Percentiles rank a stretch among this genome's conserved stretches.
phyloP scores from a whole-genome alignment of 2,329 filamentous ascomycete genomes.

The Chrysoporthe cubensis region DNA sequence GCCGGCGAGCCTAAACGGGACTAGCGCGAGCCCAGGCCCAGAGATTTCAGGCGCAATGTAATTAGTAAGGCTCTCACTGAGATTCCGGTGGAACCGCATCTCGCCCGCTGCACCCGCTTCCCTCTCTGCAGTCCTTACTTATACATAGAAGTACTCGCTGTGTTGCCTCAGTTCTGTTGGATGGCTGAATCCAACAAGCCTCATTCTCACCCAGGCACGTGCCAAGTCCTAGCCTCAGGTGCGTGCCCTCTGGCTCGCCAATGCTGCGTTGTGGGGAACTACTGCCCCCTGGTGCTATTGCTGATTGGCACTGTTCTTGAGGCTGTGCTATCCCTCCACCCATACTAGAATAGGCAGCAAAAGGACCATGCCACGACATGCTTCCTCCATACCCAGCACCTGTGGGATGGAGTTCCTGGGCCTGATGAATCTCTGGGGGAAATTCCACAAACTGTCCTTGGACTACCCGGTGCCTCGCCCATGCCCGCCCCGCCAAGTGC shows the following conservation, averaged over 20 bases:
- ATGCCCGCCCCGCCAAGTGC: not conserved
- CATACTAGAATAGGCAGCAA: constrained; percentile 5
- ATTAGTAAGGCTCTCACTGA: not conserved
- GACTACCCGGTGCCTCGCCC: too few relatives aligned
- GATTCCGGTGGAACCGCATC: not conserved
- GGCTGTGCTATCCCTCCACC: not conserved
- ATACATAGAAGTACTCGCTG: too few relatives aligned
- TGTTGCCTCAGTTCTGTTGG: not conserved
- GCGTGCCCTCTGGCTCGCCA: not conserved
- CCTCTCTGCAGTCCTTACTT: not conserved
- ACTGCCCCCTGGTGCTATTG: not conserved
- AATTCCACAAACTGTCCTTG: not conserved
- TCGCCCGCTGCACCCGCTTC: not conserved
- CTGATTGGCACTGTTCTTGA: not conserved
- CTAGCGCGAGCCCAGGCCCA: not conserved
- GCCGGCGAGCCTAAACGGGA: constrained; percentile 4
- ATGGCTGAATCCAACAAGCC: not conserved
- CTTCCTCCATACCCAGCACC: not conserved
- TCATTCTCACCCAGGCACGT: not conserved
- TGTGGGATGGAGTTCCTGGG: not conserved
- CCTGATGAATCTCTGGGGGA: not conserved
- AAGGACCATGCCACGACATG: not conserved
- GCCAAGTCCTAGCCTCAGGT: too few relatives aligned
- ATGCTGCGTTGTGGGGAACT: not conserved
- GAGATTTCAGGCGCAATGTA: constrained; percentile 3